Conservation (phyloP, 2,329 filamentous ascomycete species). For the Corynespora cassiicola region DNA sequence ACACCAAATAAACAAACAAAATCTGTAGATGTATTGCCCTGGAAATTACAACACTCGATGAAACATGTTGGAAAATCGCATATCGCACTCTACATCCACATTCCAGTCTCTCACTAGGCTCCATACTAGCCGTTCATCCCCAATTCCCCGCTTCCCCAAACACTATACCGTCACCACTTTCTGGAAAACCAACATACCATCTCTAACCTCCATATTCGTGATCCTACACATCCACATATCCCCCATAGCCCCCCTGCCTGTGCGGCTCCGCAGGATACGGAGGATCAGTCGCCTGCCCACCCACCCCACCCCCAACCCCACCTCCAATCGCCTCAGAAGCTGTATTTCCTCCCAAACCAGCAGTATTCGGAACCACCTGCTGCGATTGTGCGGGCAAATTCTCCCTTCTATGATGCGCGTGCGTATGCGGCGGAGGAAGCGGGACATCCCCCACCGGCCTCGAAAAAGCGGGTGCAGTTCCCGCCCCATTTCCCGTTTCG, state of each 20-base stretch:
- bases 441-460: neutral
- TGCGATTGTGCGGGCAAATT: neutral
- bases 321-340: neutral
- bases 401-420: neutral
- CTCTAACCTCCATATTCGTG: neutral
- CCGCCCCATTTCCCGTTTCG: neutral
- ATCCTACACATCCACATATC: neutral
- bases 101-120: no score
- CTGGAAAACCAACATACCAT: no score
- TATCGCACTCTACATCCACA: no score
- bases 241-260: constrained; percentile 4
- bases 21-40: no score
- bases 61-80: no score
- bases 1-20: no score
- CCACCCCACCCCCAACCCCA: neutral
- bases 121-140: no score
- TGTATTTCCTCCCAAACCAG: constrained; percentile 1
- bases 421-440: neutral
- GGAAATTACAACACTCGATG: no score
- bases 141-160: no score
- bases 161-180: no score
- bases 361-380: constrained; percentile 2
- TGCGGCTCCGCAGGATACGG: neutral
- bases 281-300: no score
- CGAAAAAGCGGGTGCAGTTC: no score